Evolutionary conservation across 768 basidiomycete genomes (phyloP), one percentile per base, ranked within the genome.

Genomic region (Sporobolomyces roseus): DNA sequence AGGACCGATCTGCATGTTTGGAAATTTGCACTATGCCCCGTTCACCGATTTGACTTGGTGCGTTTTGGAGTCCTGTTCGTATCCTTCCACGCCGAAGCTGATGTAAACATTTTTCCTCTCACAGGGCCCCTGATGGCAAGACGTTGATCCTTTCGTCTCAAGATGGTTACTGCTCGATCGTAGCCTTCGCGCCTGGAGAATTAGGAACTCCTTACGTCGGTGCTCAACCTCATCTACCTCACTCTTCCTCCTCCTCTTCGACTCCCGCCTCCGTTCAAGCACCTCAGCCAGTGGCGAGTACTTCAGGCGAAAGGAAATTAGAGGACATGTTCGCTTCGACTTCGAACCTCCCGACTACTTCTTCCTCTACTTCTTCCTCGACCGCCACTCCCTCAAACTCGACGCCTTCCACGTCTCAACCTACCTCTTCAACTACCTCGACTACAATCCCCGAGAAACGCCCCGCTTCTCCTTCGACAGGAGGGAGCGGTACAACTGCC

Each of bases 1-100:
- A 2, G 85, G 88, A 4, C 96, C 96, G 0, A 84, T 97, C 59
- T 92, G 91, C 75, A 81, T 98, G 74, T 84, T 99, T 72, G 91
- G 89, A 33, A 94, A 93, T 75, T 80, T 98, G 70, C 96, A 99
- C 79, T 98, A 96, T 78, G 92, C 94, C 70, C 91, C 94, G 75
- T 98, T 98, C 77, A 98, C 96, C 10, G 96, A 99, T 80, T 83
- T 96, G 79, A 86, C 88, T 48, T 99, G 96, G 96, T 97, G 75
- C 48, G 90, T 82, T 33, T 27, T 36, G 9, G 74, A 29, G 59
- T 52, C 48, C 38, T 41, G 58, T 41, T 35, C 45, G 21, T n/a
- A n/a, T 48, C 38, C 51, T 38, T 17, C 48, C 30, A 19, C 19
- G 38, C 36, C 50, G 45, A 35, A 27, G 21, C 27, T 38, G 33